Percentiles rank a stretch among this genome's conserved stretches.
phyloP scores from a whole-genome alignment of 2,329 filamentous ascomycete genomes.

The Verruconis gallopava region DNA sequence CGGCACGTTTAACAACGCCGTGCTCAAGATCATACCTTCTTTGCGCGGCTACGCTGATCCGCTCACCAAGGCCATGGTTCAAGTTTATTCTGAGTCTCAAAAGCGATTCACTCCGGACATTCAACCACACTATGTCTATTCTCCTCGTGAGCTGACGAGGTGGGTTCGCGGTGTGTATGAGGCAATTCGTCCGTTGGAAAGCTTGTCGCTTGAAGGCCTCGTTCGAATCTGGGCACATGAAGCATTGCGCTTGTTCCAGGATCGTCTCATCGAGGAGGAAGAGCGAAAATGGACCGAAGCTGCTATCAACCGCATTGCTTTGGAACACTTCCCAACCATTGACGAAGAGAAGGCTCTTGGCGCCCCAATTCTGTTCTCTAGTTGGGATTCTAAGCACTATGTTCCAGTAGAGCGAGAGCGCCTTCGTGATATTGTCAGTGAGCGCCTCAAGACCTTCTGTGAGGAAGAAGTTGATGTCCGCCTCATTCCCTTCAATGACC shows the following conservation, averaged over 20 bases:
- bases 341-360: slow-evolving; percentile 80
- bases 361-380: slow-evolving; percentile 93
- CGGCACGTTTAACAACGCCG: slow-evolving; percentile 90
- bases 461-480: slow-evolving; percentile 99
- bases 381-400: slow-evolving; percentile 99
- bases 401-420: slow-evolving; percentile 92
- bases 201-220: slow-evolving; percentile 74
- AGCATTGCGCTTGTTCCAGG: slow-evolving; percentile 88
- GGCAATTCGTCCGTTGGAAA: slow-evolving; percentile 84
- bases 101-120: slow-evolving; percentile 90
- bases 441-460: slow-evolving; percentile 92
- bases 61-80: slow-evolving; percentile 94
- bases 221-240: slow-evolving; percentile 98
- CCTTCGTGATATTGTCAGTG: slow-evolving; percentile 93
- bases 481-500: slow-evolving; percentile 97
- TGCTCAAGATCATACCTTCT: slow-evolving; percentile 91
- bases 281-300: slow-evolving; percentile 94
- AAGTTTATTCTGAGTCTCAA: slow-evolving; percentile 90
- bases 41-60: slow-evolving; percentile 91
- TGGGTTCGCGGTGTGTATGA: slow-evolving; percentile 98
- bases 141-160: slow-evolving; percentile 90
- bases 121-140: slow-evolving; percentile 98
- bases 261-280: slow-evolving; percentile 87
- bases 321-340: slow-evolving; percentile 90
- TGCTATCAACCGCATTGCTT: slow-evolving; percentile 69